phyloP scores from a whole-genome alignment of 805 yeast species.

The Blastobotrys muscicola region DNA sequence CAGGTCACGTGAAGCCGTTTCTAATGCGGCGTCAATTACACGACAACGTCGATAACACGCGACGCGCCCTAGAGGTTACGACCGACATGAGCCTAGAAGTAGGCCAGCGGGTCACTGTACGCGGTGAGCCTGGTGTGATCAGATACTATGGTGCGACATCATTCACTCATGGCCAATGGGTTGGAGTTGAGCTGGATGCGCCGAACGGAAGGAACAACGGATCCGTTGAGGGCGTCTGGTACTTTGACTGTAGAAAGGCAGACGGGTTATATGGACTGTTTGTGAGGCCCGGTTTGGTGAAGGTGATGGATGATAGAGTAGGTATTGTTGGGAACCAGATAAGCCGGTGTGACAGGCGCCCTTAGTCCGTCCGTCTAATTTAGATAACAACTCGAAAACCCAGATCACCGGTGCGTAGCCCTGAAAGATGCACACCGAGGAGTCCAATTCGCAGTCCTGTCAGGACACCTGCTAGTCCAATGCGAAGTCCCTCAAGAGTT shows the following conservation, averaged over 20 bases:
- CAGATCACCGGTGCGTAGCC: no score
- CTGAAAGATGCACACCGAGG: no score
- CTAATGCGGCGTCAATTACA: no score
- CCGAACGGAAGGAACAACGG: constrained; percentile 87
- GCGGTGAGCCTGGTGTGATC: constrained; percentile 33
- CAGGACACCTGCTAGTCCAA: neutral
- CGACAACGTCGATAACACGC: no score
- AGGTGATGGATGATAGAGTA: constrained; percentile 28
- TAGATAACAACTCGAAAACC: no score
- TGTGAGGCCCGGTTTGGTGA: constrained; percentile 57
- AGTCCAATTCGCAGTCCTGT: no score
- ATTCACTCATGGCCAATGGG: constrained; percentile 48
- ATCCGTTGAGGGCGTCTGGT: constrained; percentile 45
- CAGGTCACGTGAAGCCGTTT: no score
- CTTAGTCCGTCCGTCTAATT: no score
- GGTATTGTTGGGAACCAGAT: neutral
- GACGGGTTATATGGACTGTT: constrained; percentile 55
- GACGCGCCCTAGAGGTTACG: constrained; percentile 2
- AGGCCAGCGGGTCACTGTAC: constrained; percentile 18
- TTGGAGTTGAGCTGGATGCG: constrained; percentile 76
- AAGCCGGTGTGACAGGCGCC: no score
- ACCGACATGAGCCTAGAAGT: constrained; percentile 4
- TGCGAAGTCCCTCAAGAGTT: neutral
- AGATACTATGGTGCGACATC: constrained; percentile 55
- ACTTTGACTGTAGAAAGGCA: constrained; percentile 39